Conservation (phyloP, 202 grass and related monocot species). For the Setaria viridis region DNA sequence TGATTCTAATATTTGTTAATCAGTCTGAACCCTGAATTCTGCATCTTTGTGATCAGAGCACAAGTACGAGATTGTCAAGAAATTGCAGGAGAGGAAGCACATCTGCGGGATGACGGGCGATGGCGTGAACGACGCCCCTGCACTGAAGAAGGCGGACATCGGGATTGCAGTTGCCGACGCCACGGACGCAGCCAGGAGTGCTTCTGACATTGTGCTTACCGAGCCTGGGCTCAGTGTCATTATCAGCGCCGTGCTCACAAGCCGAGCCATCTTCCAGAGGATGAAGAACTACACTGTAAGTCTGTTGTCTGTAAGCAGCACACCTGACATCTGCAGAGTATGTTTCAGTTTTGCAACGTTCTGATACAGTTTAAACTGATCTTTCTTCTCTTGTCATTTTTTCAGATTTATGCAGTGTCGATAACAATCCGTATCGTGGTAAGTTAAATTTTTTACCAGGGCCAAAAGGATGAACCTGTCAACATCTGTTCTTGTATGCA, state of each 20-base stretch:
- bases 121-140: constrained; percentile 93
- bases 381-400: background rate
- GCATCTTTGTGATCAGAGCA: constrained; percentile 62
- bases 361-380: constrained; percentile 20
- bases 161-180: constrained; percentile 93
- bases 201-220: constrained; percentile 93
- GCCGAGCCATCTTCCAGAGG: constrained; percentile 93
- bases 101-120: constrained; percentile 99
- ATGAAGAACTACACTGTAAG: constrained; percentile 99
- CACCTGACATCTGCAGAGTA: background rate
- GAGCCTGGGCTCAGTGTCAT: constrained; percentile 92
- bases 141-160: constrained; percentile 94
- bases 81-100: constrained; percentile 91
- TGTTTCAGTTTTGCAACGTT: background rate
- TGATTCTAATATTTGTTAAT: background rate
- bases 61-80: constrained; percentile 98
- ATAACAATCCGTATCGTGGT: constrained; percentile 99
- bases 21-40: background rate
- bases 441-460: constrained; percentile 27
- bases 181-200: constrained; percentile 85
- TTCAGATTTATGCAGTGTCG: constrained; percentile 94
- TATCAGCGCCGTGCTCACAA: constrained; percentile 96
- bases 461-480: background rate
- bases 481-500: background rate
- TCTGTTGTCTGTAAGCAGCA: background rate